phyloP scores from a whole-genome alignment of 371 early-diverging fungal species.

The Apophysomyces elegans region DNA sequence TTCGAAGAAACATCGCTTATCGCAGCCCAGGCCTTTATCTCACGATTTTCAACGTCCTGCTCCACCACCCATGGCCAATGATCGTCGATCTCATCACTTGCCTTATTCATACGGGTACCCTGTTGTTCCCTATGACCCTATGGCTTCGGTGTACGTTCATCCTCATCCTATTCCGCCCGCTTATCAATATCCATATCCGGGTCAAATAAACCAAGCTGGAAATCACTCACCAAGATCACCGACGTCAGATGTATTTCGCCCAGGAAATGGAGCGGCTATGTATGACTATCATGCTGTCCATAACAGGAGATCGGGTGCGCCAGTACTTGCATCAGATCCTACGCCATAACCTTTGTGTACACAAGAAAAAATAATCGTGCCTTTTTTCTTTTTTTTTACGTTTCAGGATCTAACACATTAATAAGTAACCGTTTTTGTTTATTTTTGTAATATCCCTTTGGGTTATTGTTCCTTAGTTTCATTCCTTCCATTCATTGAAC shows the following conservation, averaged over 20 bases:
- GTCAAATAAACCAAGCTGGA: conserved; percentile 7
- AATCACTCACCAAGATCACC: conserved; percentile 5
- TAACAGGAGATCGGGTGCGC: background rate
- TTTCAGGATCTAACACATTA: background rate
- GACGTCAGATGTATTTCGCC: conserved; percentile 2
- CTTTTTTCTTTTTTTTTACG: background rate
- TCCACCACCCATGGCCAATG: background rate
- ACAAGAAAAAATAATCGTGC: background rate
- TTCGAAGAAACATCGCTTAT: background rate
- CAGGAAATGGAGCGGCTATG: background rate
- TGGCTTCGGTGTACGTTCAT: conserved; percentile 3
- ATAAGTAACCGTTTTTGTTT: too few relatives aligned
- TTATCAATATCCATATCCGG: conserved; percentile 7
- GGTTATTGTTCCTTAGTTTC: too few relatives aligned
- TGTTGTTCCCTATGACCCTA: conserved; percentile 4
- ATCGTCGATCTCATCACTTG: conserved; percentile 7
- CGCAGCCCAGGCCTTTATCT: background rate
- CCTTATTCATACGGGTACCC: conserved; percentile 1
- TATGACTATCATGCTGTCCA: background rate
- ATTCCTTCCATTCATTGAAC: too few relatives aligned
- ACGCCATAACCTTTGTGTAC: background rate
- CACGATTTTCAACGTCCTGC: conserved; percentile 4
- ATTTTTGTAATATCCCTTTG: too few relatives aligned
- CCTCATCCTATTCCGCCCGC: background rate
- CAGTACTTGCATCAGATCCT: background rate